Evolutionary conservation across 495 filamentous ascomycete genomes (phyloP).

Genomic region (Aspergillus sparsus): DNA sequence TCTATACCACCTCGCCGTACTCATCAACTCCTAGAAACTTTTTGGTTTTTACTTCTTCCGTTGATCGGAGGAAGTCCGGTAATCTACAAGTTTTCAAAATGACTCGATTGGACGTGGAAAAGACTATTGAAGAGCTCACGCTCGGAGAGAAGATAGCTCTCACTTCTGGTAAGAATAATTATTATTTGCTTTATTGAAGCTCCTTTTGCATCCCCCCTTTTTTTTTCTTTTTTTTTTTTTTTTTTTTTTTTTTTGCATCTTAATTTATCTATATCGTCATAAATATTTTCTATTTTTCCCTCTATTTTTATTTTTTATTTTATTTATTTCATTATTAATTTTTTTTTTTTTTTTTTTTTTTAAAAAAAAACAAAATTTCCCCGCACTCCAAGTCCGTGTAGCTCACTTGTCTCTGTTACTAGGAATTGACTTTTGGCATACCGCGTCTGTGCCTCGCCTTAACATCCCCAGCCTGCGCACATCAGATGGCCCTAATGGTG

Average conservation of each 20-base stretch:
- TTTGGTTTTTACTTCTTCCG: constrained; percentile 14
- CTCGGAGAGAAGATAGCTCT: constrained; percentile 63
- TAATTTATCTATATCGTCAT: too few relatives aligned
- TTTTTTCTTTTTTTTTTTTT: too few relatives aligned
- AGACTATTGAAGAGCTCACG: constrained; percentile 61
- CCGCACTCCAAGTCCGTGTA: not conserved
- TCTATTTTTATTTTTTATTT: too few relatives aligned
- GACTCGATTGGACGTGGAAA: constrained; percentile 62
- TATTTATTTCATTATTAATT: too few relatives aligned
- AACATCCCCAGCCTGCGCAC: constrained; percentile 68
- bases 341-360: too few relatives aligned
- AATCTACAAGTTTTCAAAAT: constrained; percentile 37
- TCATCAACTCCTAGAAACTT: not conserved
- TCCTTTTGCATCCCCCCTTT: too few relatives aligned
- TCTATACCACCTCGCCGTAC: not conserved
- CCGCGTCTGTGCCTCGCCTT: constrained; percentile 64
- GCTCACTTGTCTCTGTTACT: not conserved
- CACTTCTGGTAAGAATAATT: constrained; percentile 51
- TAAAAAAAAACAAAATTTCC: not conserved
- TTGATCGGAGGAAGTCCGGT: constrained; percentile 12
- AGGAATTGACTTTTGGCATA: constrained; percentile 81
- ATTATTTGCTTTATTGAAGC: not conserved
- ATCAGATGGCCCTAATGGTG: constrained; percentile 76
- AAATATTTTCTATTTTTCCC: too few relatives aligned
- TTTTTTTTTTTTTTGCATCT: too few relatives aligned